These are phyloP conservation scores for Capsicum rhomboideum DNA, from an alignment of 257 asterid genomes.

Conservation along the genomic window DNA sequence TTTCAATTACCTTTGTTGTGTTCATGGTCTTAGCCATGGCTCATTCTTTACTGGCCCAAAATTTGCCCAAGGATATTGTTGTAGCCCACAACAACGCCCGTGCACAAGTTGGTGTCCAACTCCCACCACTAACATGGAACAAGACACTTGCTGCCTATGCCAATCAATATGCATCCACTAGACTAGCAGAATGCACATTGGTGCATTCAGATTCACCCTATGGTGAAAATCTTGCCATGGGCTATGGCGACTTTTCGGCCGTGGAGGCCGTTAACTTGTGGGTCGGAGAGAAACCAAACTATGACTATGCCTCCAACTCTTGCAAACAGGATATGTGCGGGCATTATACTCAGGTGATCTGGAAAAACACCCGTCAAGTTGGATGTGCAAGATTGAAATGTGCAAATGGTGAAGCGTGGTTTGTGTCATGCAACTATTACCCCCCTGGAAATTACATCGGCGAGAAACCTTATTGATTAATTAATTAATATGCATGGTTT, in stretches of 20 bases:
- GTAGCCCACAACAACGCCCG: constrained; percentile 22
- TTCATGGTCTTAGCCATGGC: background rate
- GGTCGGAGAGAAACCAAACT: constrained; percentile 12
- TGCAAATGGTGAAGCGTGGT: background rate
- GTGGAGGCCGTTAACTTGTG: constrained; percentile 10
- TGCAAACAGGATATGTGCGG: constrained; percentile 7
- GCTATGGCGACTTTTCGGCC: background rate
- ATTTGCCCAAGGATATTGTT: constrained; percentile 5
- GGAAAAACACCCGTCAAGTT: constrained; percentile 10
- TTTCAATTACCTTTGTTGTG: background rate
- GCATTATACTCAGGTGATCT: constrained; percentile 26
- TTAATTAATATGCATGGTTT: background rate
- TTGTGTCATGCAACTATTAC: constrained; percentile 22
- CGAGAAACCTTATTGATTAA: constrained; percentile 8
- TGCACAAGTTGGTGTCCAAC: background rate
- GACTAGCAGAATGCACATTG: constrained; percentile 11
- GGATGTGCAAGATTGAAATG: constrained; percentile 24
- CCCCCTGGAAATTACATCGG: constrained; percentile 27
- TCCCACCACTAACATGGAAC: constrained; percentile 12
- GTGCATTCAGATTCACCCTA: constrained; percentile 18
- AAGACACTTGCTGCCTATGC: constrained; percentile 13
- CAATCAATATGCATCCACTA: background rate
- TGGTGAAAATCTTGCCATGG: constrained; percentile 25
- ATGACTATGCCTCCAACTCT: constrained; percentile 6
- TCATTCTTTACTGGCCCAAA: constrained; percentile 2